phyloP scores from a whole-genome alignment of 2,329 filamentous ascomycete species.

The Diaporthe humulicola region DNA sequence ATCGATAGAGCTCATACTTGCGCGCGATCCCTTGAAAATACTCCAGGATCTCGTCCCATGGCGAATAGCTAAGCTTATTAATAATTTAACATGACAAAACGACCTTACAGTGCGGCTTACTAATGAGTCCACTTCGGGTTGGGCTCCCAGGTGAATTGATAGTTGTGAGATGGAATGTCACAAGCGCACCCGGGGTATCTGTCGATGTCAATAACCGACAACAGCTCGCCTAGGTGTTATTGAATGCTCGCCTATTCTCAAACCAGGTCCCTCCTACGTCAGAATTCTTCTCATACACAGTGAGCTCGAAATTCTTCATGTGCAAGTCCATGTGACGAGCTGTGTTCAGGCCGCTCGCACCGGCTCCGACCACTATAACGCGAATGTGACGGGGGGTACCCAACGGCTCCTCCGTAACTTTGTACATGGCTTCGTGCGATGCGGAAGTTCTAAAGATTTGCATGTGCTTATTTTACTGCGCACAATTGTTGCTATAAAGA shows the following conservation, averaged over 20 bases:
- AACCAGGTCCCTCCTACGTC: slow-evolving; percentile 46
- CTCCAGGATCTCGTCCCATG: slow-evolving; percentile 64
- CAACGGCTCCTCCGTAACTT: slow-evolving; percentile 27
- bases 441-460: not conserved
- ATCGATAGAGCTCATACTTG: slow-evolving; percentile 48
- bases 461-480: not conserved
- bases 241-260: slow-evolving; percentile 40
- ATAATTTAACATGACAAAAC: not conserved
- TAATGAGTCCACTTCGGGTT: slow-evolving; percentile 58
- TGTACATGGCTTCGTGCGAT: not conserved
- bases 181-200: slow-evolving; percentile 18
- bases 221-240: not conserved
- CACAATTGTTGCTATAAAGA: not conserved
- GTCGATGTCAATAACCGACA: not conserved
- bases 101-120: not conserved
- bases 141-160: slow-evolving; percentile 63
- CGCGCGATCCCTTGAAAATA: slow-evolving; percentile 64
- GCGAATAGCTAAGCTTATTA: slow-evolving; percentile 55
- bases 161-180: slow-evolving; percentile 23
- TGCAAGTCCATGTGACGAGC: slow-evolving; percentile 1
- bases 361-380: slow-evolving; percentile 26
- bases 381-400: slow-evolving; percentile 20
- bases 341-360: slow-evolving; percentile 24
- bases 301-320: slow-evolving; percentile 33
- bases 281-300: slow-evolving; percentile 48